Evolutionary conservation across 805 yeast species (phyloP), one percentile per base, ranked within the genome.

Genomic region (Candida tallmaniae): DNA sequence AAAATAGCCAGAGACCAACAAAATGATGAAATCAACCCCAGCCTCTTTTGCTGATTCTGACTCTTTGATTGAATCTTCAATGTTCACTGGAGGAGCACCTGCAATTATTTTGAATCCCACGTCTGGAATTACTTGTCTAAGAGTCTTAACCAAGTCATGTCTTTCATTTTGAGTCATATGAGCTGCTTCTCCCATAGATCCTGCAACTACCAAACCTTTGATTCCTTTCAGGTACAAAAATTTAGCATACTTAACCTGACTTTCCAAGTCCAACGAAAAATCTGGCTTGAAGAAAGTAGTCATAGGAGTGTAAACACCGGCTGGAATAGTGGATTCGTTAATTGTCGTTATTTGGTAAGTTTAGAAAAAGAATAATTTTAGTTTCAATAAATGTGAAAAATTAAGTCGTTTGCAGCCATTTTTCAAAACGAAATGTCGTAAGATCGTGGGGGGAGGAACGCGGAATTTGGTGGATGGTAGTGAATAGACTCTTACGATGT

Each of bases 101-200:
- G 63, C 56, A 42, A 64, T 58, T 4, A 60, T 31, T 29, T 47
- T 45, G 36, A 62, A 51, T 1, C 50, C 48, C n/a, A 37, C 42
- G 18, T 53, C 59, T 6, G 64, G 66, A 30, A 59, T 43, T 1
- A 59, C 66, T 9, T 36, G 23, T 27, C 62, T 47, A 12, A 62
- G 44, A 2, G 50, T 40, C n/a, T 41, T 35, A 13, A 62, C 50
- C n/a, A 61, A 31, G 8, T 39, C 34, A n/a, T 43, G 37, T 31
- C 68, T 46, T 39, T 64, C 70, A 11, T 48, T 42, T 18, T 48
- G 35, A 4, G 58, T 54, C 33, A 62, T 43, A 37, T 62, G 64
- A 11, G 52, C 44, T 13, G 63, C 55, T 41, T 64, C 70, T 8
- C 70, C 70, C 56, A 62, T 61, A 4, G 68, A 61, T 1, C 70